A percentile compares a stretch with the other conserved stretches of the same genome.
phyloP scores from a whole-genome alignment of 495 filamentous ascomycete species.

The Thermochaetoides thermophila region DNA sequence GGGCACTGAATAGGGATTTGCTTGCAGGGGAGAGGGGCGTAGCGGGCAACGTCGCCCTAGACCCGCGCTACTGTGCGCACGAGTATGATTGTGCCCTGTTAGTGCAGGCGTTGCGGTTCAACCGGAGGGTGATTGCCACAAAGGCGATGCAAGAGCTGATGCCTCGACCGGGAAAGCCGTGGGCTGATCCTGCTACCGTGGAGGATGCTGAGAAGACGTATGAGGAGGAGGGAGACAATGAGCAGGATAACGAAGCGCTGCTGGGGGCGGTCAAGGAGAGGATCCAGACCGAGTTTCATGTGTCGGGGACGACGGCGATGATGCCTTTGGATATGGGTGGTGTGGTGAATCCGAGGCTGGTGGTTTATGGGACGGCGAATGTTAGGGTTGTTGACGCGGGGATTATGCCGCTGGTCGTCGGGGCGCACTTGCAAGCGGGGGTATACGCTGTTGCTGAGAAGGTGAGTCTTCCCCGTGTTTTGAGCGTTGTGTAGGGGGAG shows the following conservation, averaged over 20 bases:
- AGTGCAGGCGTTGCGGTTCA: conserved; percentile 11
- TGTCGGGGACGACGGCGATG: conserved; percentile 34
- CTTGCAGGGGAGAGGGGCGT: conserved; percentile 10
- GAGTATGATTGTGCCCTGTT: conserved; percentile 19
- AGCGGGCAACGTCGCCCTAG: conserved; percentile 16
- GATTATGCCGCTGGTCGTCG: conserved; percentile 16
- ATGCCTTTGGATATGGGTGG: conserved; percentile 26
- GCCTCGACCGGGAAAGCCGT: conserved; percentile 6
- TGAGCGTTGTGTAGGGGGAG: too few species aligned
- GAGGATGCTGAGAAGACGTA: conserved; percentile 7
- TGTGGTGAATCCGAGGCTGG: conserved; percentile 33
- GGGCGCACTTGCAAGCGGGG: conserved; percentile 21
- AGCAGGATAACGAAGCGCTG: conserved; percentile 7
- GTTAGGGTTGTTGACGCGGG: conserved; percentile 23
- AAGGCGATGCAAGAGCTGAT: conserved; percentile 19
- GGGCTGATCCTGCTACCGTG: conserved; percentile 1
- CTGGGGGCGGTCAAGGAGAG: conserved; percentile 8
- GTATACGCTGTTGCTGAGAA: conserved; percentile 25
- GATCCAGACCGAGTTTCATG: conserved; percentile 16
- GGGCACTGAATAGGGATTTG: conserved; percentile 19
- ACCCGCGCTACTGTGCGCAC: conserved; percentile 20
- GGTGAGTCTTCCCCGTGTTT: too few species aligned
- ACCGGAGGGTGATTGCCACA: conserved; percentile 21
- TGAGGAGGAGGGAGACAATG: neutral
- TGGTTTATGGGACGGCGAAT: conserved; percentile 28